These are phyloP conservation scores for Heliosperma pusillum DNA, from an alignment of 148 eudicot species.

Conservation along the genomic window DNA sequence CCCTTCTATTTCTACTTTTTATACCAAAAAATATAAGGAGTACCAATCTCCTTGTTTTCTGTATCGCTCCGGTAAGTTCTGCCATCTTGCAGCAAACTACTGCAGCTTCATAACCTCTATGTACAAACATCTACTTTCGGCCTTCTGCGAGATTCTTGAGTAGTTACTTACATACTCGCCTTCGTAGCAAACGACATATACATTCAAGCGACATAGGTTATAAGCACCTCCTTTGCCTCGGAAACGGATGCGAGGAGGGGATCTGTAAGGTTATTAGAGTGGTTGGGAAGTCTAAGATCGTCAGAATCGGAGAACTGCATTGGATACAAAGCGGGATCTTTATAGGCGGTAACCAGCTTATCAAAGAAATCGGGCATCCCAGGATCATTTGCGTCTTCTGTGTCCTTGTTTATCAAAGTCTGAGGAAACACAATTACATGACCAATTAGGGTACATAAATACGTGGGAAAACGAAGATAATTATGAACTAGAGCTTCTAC, in stretches of 20 bases:
- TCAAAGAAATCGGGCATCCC: conserved; percentile 45
- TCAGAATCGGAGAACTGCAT: conserved; percentile 32
- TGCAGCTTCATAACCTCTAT: background rate
- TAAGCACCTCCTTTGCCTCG: background rate
- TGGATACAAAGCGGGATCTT: conserved; percentile 55
- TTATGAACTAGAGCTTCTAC: background rate
- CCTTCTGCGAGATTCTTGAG: background rate
- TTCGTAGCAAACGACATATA: background rate
- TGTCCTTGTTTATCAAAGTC: conserved; percentile 60
- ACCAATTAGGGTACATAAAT: background rate
- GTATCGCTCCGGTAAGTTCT: background rate
- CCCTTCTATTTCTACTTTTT: background rate
- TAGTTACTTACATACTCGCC: background rate
- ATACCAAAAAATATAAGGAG: background rate
- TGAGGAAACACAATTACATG: conserved; percentile 21
- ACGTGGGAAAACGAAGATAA: background rate
- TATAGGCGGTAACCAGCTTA: conserved; percentile 41
- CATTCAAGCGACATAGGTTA: background rate
- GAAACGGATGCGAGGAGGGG: conserved; percentile 39
- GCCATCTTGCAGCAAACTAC: conserved; percentile 10
- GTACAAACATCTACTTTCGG: background rate
- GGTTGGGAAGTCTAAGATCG: conserved; percentile 16
- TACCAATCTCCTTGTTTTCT: background rate
- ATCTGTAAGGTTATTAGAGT: conserved; percentile 31
- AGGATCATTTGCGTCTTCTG: conserved; percentile 46